phyloP scores from a whole-genome alignment of 2,329 filamentous ascomycete species.

The Torrubiellomyces zombiae region DNA sequence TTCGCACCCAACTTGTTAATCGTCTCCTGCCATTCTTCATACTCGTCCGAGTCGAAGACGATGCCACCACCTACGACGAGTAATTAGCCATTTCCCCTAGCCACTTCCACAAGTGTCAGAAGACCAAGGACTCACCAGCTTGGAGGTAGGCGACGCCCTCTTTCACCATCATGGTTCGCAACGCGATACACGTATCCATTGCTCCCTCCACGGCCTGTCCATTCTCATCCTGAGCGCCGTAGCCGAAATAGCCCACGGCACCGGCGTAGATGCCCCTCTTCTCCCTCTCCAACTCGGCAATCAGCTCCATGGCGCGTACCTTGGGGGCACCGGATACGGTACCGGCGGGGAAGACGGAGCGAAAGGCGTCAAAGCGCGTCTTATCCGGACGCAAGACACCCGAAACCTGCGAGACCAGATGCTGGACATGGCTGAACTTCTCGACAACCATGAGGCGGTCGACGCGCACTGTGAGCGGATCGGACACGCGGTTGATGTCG shows the following conservation, averaged over 20 bases:
- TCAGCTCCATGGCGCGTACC: conserved; percentile 91
- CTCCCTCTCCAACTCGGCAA: conserved; percentile 83
- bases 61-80: conserved; percentile 54
- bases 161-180: conserved; percentile 90
- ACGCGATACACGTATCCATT: conserved; percentile 72
- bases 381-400: conserved; percentile 70
- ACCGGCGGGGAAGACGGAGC: conserved; percentile 90
- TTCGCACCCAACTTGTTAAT: conserved; percentile 90
- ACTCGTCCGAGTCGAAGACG: conserved; percentile 81
- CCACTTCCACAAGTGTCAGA: too few species aligned
- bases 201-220: conserved; percentile 56
- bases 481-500: conserved; percentile 90
- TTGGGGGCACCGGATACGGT: conserved; percentile 94
- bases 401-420: conserved; percentile 89
- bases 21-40: conserved; percentile 88
- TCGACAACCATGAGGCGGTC: conserved; percentile 90
- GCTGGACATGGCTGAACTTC: conserved; percentile 92
- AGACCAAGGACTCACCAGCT: conserved; percentile 33
- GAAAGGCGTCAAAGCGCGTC: conserved; percentile 88
- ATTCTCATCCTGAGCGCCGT: conserved; percentile 50
- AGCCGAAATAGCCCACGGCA: conserved; percentile 93
- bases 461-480: conserved; percentile 75
- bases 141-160: conserved; percentile 85
- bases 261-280: conserved; percentile 93
- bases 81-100: too few species aligned